Conservation (phyloP, 805 yeast genomes). For the Cyberlindnera veronae region DNA sequence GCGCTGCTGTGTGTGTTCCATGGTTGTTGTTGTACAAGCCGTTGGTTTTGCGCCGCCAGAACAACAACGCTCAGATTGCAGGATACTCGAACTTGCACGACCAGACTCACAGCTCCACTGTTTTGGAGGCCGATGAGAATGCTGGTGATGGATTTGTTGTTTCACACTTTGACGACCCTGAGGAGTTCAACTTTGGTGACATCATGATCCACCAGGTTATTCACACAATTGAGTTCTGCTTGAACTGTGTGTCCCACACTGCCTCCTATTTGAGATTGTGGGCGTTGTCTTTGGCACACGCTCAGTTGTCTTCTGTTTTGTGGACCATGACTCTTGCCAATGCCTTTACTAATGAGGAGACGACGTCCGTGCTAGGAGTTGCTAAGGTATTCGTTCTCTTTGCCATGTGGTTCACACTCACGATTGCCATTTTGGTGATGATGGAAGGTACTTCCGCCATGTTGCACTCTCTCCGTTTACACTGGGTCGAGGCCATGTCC, state of each 20-base stretch:
- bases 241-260: conserved; percentile 96
- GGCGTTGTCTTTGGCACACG: conserved; percentile 98
- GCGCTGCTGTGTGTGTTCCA: conserved; percentile 89
- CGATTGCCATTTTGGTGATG: conserved; percentile 84
- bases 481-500: conserved; percentile 99
- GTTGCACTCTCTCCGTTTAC: conserved; percentile 95
- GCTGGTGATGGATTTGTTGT: conserved; percentile 24
- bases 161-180: conserved; percentile 36
- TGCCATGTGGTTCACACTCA: conserved; percentile 91
- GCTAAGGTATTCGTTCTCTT: conserved; percentile 72
- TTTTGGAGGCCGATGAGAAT: conserved; percentile 46
- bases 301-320: conserved; percentile 89
- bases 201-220: conserved; percentile 97
- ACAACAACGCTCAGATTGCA: conserved; percentile 46
- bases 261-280: conserved; percentile 96
- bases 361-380: conserved; percentile 56
- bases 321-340: conserved; percentile 93
- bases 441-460: conserved; percentile 99
- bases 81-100: conserved; percentile 48
- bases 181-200: conserved; percentile 79
- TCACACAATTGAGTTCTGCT: conserved; percentile 96
- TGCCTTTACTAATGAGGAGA: conserved; percentile 55
- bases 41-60: conserved; percentile 30
- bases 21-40: conserved; percentile 90
- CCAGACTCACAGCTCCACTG: conserved; percentile 34